These are phyloP conservation scores for Rhizoctonia solani DNA, from an alignment of 1,284 basidiomycete species.

Conservation along the genomic window DNA sequence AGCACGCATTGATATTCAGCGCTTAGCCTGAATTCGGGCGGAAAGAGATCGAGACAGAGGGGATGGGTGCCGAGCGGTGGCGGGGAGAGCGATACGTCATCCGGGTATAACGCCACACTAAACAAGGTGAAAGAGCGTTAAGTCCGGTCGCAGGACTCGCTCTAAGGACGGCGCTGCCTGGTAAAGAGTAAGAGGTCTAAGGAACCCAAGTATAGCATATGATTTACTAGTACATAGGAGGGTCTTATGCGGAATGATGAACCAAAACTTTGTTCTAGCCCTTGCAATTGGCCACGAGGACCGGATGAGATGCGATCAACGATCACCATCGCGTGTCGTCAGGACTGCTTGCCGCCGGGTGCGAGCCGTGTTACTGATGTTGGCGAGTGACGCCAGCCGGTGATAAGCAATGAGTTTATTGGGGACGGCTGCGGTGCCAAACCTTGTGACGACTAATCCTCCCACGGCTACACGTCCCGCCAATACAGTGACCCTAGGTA, in stretches of 20 bases:
- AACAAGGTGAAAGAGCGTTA: neutral
- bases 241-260: neutral
- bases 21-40: neutral
- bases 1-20: neutral
- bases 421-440: neutral
- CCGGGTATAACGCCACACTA: neutral
- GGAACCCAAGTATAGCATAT: neutral
- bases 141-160: neutral
- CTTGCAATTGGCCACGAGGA: slow-evolving; percentile 17
- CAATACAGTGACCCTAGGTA: slow-evolving; percentile 30
- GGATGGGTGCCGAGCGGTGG: slow-evolving; percentile 14
- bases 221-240: neutral
- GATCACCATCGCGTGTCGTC: slow-evolving; percentile 33
- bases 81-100: slow-evolving; percentile 13
- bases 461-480: slow-evolving; percentile 3
- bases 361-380: neutral
- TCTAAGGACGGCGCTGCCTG: neutral
- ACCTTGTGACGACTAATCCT: neutral
- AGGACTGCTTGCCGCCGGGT: slow-evolving; percentile 15
- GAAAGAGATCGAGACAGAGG: neutral
- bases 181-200: neutral
- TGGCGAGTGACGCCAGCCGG: neutral
- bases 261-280: slow-evolving; percentile 18
- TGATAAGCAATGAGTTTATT: slow-evolving; percentile 18
- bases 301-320: slow-evolving; percentile 20